Evolutionary conservation across 1,139 yeast genomes (phyloP).

Genomic region (Torulaspora globosa): DNA sequence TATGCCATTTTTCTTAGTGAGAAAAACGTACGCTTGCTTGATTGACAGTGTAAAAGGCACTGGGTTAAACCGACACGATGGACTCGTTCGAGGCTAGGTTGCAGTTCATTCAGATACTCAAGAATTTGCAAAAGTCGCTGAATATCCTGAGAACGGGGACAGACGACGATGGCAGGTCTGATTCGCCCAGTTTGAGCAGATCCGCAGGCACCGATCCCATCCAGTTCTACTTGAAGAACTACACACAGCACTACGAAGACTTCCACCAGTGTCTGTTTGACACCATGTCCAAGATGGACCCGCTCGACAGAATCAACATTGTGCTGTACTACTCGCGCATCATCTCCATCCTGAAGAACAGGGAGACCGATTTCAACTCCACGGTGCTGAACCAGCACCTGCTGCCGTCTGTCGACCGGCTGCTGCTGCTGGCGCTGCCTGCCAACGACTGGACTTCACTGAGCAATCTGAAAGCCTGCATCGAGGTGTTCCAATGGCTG

Average conservation of each 20-base stretch:
- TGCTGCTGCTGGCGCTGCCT: slow-evolving; percentile 26
- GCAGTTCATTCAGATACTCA: slow-evolving; percentile 34
- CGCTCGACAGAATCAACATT: slow-evolving; percentile 32
- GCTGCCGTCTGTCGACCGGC: slow-evolving; percentile 22
- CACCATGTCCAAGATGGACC: slow-evolving; percentile 30
- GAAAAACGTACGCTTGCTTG: background rate
- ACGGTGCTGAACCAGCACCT: slow-evolving; percentile 24
- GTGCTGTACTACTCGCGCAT: slow-evolving; percentile 28
- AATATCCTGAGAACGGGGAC: slow-evolving; percentile 16
- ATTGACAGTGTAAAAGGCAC: background rate
- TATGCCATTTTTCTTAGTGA: background rate
- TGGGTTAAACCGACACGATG: slow-evolving; percentile 22
- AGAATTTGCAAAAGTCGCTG: slow-evolving; percentile 32
- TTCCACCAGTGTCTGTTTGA: slow-evolving; percentile 36
- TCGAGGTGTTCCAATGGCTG: slow-evolving; percentile 19
- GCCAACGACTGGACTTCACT: slow-evolving; percentile 28
- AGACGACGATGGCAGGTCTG: slow-evolving; percentile 7
- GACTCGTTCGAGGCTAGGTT: slow-evolving; percentile 36
- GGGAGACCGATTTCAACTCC: slow-evolving; percentile 16
- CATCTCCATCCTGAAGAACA: slow-evolving; percentile 18
- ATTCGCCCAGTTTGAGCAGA: slow-evolving; percentile 9
- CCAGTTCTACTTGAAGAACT: slow-evolving; percentile 31
- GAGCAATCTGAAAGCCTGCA: slow-evolving; percentile 22
- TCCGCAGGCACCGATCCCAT: slow-evolving; percentile 25
- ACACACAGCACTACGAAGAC: slow-evolving; percentile 35